These are phyloP conservation scores for Akebia trifoliata DNA, from an alignment of 164 flowering plant genomes.

Conservation along the genomic window DNA sequence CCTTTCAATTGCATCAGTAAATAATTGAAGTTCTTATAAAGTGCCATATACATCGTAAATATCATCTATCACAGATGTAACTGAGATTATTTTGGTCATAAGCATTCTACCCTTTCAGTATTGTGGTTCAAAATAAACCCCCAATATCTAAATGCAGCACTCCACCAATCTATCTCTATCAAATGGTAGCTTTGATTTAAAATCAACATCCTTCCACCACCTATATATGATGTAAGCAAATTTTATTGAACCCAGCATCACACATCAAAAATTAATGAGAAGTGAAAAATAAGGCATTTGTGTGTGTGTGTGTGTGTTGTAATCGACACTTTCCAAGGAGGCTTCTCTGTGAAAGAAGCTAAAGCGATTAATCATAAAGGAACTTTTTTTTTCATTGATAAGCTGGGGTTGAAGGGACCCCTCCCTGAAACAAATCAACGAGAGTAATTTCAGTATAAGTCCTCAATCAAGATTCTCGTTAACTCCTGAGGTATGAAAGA, in stretches of 20 bases:
- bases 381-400: too few species aligned
- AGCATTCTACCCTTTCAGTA: constrained; percentile 15
- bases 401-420: too few species aligned
- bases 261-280: background rate
- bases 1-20: constrained; percentile 29
- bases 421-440: too few species aligned
- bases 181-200: constrained; percentile 25
- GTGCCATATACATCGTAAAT: constrained; percentile 23
- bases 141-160: constrained; percentile 34
- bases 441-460: too few species aligned
- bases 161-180: constrained; percentile 38
- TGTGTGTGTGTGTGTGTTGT: too few species aligned
- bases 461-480: too few species aligned
- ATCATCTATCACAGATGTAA: constrained; percentile 19
- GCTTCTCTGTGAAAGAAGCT: too few species aligned
- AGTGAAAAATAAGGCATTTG: too few species aligned
- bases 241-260: too few species aligned
- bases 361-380: too few species aligned
- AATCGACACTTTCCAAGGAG: too few species aligned
- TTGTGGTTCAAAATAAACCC: constrained; percentile 19
- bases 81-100: constrained; percentile 11
- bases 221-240: constrained; percentile 18
- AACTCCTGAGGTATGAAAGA: too few species aligned
- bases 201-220: constrained; percentile 38
- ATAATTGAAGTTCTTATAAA: constrained; percentile 19